phyloP scores from a whole-genome alignment of 176 grass and related monocot species.

The Zea luxurians region DNA sequence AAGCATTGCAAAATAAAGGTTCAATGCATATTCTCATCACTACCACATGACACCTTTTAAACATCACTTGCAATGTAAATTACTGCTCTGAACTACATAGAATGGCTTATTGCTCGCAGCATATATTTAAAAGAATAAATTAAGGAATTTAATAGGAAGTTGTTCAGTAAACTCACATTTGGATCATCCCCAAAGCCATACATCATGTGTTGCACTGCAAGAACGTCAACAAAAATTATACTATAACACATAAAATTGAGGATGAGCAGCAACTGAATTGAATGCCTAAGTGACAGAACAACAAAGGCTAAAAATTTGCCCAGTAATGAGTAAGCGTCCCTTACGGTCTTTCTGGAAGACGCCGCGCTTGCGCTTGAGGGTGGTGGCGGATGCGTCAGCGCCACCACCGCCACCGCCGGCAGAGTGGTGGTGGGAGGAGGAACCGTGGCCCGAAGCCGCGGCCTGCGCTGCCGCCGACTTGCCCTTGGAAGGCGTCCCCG shows the following conservation, averaged over 20 bases:
- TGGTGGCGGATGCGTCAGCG: conserved; percentile 36
- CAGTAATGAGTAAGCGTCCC: neutral
- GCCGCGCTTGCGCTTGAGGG: conserved; percentile 89
- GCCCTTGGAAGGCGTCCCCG: conserved; percentile 34
- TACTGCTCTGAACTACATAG: conserved; percentile 4
- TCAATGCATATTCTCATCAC: neutral
- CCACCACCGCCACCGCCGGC: conserved; percentile 17
- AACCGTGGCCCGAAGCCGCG: conserved; percentile 26
- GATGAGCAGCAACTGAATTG: neutral
- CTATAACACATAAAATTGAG: neutral
- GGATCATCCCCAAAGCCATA: conserved; percentile 94
- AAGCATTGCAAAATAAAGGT: neutral
- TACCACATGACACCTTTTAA: neutral
- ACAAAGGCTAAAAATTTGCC: neutral
- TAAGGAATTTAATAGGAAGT: conserved; percentile 16
- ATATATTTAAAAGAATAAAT: neutral
- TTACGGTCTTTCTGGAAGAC: conserved; percentile 93
- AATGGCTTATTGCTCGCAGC: neutral
- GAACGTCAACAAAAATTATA: neutral
- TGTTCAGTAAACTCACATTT: conserved; percentile 56
- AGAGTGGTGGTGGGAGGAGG: conserved; percentile 43
- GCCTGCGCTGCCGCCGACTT: conserved; percentile 38
- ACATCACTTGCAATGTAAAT: conserved; percentile 10
- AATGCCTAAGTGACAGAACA: neutral
- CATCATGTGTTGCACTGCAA: conserved; percentile 98